Conservation (phyloP, 805 yeast species). For the Candida stauntonica region DNA sequence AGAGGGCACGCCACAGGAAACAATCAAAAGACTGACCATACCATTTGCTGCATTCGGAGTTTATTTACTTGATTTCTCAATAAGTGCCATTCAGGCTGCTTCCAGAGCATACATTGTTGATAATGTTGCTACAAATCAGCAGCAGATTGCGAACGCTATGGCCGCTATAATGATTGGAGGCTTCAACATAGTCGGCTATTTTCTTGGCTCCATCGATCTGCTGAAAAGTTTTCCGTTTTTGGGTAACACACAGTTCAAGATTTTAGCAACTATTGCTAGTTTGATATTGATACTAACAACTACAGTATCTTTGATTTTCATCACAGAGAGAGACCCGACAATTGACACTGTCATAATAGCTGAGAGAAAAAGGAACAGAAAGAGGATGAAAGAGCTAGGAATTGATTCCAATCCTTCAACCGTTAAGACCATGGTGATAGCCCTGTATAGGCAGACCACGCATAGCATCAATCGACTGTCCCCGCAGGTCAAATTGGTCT, state of each 20-base stretch:
- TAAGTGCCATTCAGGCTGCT: conserved; percentile 56
- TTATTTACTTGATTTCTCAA: conserved; percentile 51
- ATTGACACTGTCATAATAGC: conserved; percentile 35
- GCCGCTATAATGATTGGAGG: conserved; percentile 60
- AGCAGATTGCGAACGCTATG: conserved; percentile 59
- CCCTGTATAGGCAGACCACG: conserved; percentile 32
- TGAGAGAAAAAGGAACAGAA: conserved; percentile 34
- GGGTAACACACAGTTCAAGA: conserved; percentile 49
- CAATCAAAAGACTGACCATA: conserved; percentile 32
- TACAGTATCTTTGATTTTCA: conserved; percentile 24
- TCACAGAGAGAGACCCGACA: conserved; percentile 48
- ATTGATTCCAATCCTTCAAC: conserved; percentile 29
- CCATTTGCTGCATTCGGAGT: conserved; percentile 52
- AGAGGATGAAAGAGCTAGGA: conserved; percentile 33
- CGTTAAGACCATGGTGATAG: conserved; percentile 15
- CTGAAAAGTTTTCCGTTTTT: conserved; percentile 33
- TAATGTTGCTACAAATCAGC: conserved; percentile 52
- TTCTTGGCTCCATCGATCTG: conserved; percentile 46
- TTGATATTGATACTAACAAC: conserved; percentile 38
- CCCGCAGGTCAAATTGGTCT: conserved; percentile 46
- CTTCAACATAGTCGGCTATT: conserved; percentile 55
- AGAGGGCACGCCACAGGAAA: conserved; percentile 17
- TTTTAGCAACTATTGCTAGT: conserved; percentile 40
- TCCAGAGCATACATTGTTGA: conserved; percentile 60
- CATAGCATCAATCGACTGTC: conserved; percentile 39